Evolutionary conservation across 768 basidiomycete genomes (phyloP), one percentile per base, ranked within the genome.

Genomic region (Amanita muscaria): DNA sequence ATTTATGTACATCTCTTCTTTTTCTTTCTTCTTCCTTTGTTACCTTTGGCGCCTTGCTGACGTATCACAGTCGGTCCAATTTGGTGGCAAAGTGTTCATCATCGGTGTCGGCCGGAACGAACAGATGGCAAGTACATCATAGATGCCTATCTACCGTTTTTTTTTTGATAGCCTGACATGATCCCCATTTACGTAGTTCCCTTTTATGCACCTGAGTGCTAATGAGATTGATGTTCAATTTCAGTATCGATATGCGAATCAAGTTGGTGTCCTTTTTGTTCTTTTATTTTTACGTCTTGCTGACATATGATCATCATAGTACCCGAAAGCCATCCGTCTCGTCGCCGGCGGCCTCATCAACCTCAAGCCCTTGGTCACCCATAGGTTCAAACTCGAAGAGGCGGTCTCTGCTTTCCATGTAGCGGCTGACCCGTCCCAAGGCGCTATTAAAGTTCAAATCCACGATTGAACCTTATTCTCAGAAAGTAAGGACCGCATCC

Each of bases 281-380:
- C 1, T 21, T 29, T 3, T 23, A 32, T 22, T 32, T 38, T 16
- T 25, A 10, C 29, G 8, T 40, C 14, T 43, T n/a, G 38, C 30
- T 40, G 31, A 34, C 12, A 8, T n/a, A n/a, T 14, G 6, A 18
- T 40, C 30, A 35, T 31, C 19, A 30, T 63, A 82, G 69, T 93
- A 90, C 62, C 88, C 88, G 8, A 87, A 84, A 55, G 90, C 90
- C 2, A 77, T 93, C 47, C 74, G 81, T 3, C 77, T 92, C 7
- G 73, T 93, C n/a, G 79, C 83, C 31, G 78, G 80, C 16, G 75
- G 79, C 22, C 63, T 92, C 16, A 74, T 82, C 42, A 69, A 86
- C 52, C 64, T 89, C 47, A 80, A 81, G 50, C 83, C 86, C 51
- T 74, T 91, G 42, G 81, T 89, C n/a, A 85, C 84, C 22, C 85